These are phyloP conservation scores for Inosperma sp. DNA, from an alignment of 768 basidiomycete genomes.

Conservation along the genomic window DNA sequence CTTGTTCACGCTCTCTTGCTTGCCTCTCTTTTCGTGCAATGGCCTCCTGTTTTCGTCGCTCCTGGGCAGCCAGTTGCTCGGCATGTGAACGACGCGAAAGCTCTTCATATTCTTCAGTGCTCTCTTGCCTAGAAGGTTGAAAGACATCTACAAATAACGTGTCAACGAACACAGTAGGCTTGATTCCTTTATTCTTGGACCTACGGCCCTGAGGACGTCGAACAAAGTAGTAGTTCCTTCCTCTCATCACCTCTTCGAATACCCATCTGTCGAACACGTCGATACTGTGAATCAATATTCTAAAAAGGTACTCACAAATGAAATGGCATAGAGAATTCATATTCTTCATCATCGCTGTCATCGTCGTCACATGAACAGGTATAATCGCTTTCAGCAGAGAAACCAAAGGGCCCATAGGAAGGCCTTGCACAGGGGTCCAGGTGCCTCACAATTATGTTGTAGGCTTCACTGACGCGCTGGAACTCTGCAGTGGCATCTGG, in stretches of 20 bases:
- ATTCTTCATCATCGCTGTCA: slow-evolving; percentile 26
- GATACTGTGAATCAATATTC: slow-evolving; percentile 8
- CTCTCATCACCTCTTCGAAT: slow-evolving; percentile 21
- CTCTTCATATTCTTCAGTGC: slow-evolving; percentile 47
- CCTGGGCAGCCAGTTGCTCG: slow-evolving; percentile 51
- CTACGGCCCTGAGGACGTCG: slow-evolving; percentile 9
- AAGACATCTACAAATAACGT: neutral
- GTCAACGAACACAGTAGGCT: slow-evolving; percentile 8
- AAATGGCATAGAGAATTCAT: slow-evolving; percentile 21
- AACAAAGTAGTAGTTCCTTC: slow-evolving; percentile 6
- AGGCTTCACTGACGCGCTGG: slow-evolving; percentile 66
- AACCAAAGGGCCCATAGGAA: slow-evolving; percentile 3
- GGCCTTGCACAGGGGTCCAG: slow-evolving; percentile 33
- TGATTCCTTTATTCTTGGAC: slow-evolving; percentile 2
- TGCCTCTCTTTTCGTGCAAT: slow-evolving; percentile 43
- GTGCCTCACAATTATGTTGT: slow-evolving; percentile 54
- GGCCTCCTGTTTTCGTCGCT: slow-evolving; percentile 48
- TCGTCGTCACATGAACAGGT: slow-evolving; percentile 35
- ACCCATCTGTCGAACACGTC: slow-evolving; percentile 32
- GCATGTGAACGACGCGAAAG: slow-evolving; percentile 47
- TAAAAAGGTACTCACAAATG: slow-evolving; percentile 47
- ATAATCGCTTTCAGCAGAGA: slow-evolving; percentile 13
- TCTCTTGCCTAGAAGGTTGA: slow-evolving; percentile 33
- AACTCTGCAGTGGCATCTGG: slow-evolving; percentile 64
- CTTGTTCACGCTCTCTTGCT: slow-evolving; percentile 50